These are phyloP conservation scores for Cardamine chenopodiifolia DNA, from an alignment of 345 rosid genomes.

Conservation along the genomic window DNA sequence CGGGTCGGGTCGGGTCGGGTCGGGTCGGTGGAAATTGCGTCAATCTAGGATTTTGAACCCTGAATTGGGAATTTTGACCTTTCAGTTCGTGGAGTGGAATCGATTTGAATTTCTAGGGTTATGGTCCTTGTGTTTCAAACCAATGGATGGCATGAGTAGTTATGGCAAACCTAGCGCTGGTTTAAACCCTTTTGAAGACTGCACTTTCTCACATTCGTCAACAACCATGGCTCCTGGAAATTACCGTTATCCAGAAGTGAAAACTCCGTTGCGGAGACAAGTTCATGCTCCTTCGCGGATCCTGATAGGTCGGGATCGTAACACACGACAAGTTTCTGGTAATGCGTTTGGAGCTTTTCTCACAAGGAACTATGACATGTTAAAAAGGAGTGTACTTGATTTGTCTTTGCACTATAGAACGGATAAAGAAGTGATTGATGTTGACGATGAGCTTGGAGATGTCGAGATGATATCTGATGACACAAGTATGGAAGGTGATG, in stretches of 20 bases:
- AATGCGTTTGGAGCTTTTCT: conserved; percentile 11
- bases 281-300: conserved; percentile 36
- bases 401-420: background rate
- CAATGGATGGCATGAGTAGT: conserved; percentile 57
- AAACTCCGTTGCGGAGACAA: conserved; percentile 35
- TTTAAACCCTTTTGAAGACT: conserved; percentile 48
- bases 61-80: conserved; percentile 18
- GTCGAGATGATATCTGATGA: conserved; percentile 31
- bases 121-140: conserved; percentile 5
- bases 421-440: conserved; percentile 36
- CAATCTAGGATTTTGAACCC: background rate
- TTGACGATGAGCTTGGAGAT: conserved; percentile 27
- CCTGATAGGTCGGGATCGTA: background rate
- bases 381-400: background rate
- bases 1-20: background rate
- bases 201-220: conserved; percentile 41
- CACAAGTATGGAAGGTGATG: conserved; percentile 21
- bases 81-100: conserved; percentile 2
- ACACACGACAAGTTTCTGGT: conserved; percentile 14
- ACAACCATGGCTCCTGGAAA: conserved; percentile 39
- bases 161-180: conserved; percentile 52
- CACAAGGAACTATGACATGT: background rate
- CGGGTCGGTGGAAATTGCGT: background rate
- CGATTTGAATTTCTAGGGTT: conserved; percentile 40
- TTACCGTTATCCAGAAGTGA: conserved; percentile 40